Evolutionary conservation across 148 eudicot species (phyloP), one percentile per base, ranked within the genome.

Genomic region (Gaultheria prostrata): DNA sequence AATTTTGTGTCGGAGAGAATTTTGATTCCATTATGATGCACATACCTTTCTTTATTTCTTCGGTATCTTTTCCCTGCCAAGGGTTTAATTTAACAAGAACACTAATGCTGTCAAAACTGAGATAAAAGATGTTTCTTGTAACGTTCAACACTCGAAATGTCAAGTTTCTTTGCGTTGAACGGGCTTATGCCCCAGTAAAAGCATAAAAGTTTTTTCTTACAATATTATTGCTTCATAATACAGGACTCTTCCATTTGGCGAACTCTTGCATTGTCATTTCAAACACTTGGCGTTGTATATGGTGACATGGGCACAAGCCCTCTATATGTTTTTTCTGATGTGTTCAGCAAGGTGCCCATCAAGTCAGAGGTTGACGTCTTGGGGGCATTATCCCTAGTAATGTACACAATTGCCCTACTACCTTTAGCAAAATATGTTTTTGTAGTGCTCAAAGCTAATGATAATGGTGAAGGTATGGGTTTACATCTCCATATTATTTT

Each of bases 291-390:
- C 67, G 99, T 97, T 26, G 99, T 97, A 13, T 97, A 97, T 86
- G 99, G 99, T 70, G 98, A 97, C 79, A 80, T 97, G 97, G 99
- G 99, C 57, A 97, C 98, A 12, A 97, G 99, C 86, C 99, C 99
- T 67, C 80, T 97, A 35, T 97, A 97, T 84, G 99, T 95, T 72
- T 95, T 97, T 82, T 83, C 92, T 30, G 96, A 92, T 80, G 98
- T 97, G 63, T 97, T 97, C 88, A 93, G 95, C 91, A 97, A 97
- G 86, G 98, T 97, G 80, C 85, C 89, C 56, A 92, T 97, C 59
- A 90, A 92, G 78, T 89, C 98, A 48, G 98, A 97, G 8, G 89
- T 92, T 43, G 99, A 97, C 80, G 86, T 95, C 53, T 85, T 97
- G 67, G 98, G 99, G 82, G 97, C 98, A 5, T 87, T 97, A 45